Evolutionary conservation across 305 asterid genomes (phyloP), one percentile per base, ranked within the genome.

Genomic region (Petunia hybrid): DNA sequence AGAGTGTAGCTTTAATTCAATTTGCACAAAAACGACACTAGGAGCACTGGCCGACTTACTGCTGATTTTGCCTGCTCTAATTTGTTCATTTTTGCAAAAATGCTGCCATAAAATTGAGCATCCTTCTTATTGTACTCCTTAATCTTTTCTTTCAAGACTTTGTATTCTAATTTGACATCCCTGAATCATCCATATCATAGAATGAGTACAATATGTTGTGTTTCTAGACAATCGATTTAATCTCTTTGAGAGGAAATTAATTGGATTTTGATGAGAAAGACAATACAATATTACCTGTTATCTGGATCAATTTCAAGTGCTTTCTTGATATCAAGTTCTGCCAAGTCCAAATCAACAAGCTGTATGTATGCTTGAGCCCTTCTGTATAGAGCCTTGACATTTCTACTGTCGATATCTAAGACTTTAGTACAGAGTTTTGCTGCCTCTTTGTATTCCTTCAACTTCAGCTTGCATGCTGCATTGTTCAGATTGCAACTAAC

Each of bases 381-480:
- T 78, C 86, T 63, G 71, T 85, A 83, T n/a, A 80, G 75, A 39
- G 88, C 86, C 67, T 85, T 83, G 2, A 85, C 83, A 40, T 78
- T 85, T 43, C 9, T 76, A 61, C 76, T 77, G 35, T 85, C 83
- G 8, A 77, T 70, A 13, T 85, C 84, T 36, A 83, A 39, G 45
- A 94, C 97, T 90, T 91, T 84, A 43, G 92, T 85, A 83, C 96
- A 93, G 39, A 91, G 90, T 73, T 87, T 89, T 87, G 84, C 91
- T 1, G 97, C 89, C 81, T 91, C 88, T 84, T 92, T 89, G 45
- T 86, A 91, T 13, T 91, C 95, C 84, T 88, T 90, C 85, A 88
- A 62, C 80, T 94, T 94, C 86, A 92, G 85, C 83, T 92, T 94
- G 87, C 97, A 92, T 43, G 98, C 96, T 0, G 97, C 97, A 55